Base-by-base conservation (phyloP, 495 filamentous ascomycete genomes). In the Clavariopsis aquatica region DNA sequence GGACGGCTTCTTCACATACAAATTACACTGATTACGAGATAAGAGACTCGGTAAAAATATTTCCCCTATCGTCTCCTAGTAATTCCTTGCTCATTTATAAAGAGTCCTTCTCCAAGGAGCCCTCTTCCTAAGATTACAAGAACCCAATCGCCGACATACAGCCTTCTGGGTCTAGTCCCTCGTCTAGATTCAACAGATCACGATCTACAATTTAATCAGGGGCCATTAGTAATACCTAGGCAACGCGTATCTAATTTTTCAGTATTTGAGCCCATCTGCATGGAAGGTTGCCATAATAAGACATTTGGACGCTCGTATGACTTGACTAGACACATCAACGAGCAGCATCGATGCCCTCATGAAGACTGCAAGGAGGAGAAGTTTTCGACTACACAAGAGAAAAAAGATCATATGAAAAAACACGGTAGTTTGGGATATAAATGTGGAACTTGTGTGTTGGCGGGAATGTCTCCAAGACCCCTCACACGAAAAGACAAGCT, bases 291-390 rank as follows among this genome's bases (percentile, higher is more conserved):
- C 31, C 10, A 24, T 1, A 41, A 43, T 13, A 38, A 26, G n/a
- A 53, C 28, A 26, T 62, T 62, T 28, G 29, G 49, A 3, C 47
- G 58, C 3, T 7, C 41, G 13, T 62, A 62, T 36, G 47, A 53
- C 7, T 29, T 53, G 4, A 52, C 41, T 24, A 49, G 58, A 19
- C 58, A 62, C 23, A 62, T 62, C 6, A 36, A 41, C 9, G 58
- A 53, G 22, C 58, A 62, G 23, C 58, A 53, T 29, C 46, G 58
- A 19, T 62, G 47, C 22, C 58, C 31, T 6, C 49, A 62, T 22
- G 22, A 62, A n/a, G 47, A 46, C 20, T 53, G 58, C 49, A 45
- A 52, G 28, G 47, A 52, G 24, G 31, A 41, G 19, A 20, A 27
- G 9, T 62, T 62, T 2, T 23, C 12, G 5, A 43, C 19, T 10